phyloP scores from a whole-genome alignment of 2,329 filamentous ascomycete genomes.

The Curvularia sp. region DNA sequence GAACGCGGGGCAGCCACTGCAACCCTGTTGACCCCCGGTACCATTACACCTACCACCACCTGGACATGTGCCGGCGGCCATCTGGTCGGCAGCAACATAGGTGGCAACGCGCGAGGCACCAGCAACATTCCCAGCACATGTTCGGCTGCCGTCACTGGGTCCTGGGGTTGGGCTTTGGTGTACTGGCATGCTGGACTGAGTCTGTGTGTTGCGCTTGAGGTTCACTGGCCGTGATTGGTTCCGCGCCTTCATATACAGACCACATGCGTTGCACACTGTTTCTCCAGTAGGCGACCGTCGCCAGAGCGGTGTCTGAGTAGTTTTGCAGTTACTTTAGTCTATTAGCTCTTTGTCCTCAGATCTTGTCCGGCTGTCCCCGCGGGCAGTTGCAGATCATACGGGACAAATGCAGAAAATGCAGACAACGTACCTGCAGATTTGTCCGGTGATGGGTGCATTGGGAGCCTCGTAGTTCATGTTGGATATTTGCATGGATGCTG shows the following conservation, averaged over 20 bases:
- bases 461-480: conserved; percentile 25
- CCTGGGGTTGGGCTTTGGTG: conserved; percentile 52
- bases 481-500: conserved; percentile 28
- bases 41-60: conserved; percentile 95
- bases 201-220: conserved; percentile 74
- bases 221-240: conserved; percentile 91
- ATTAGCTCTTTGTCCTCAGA: conserved; percentile 25
- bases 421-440: conserved; percentile 72
- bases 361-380: conserved; percentile 10
- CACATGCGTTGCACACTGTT: conserved; percentile 97
- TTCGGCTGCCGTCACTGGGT: conserved; percentile 49
- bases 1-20: conserved; percentile 93
- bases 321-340: conserved; percentile 82
- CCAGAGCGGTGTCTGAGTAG: conserved; percentile 93
- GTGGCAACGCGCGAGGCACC: conserved; percentile 62
- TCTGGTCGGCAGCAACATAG: conserved; percentile 79
- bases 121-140: conserved; percentile 49
- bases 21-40: conserved; percentile 92
- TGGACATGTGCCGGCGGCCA: conserved; percentile 84
- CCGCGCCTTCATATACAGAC: conserved; percentile 90
- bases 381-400: conserved; percentile 4
- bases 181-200: conserved; percentile 35
- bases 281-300: conserved; percentile 89
- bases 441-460: conserved; percentile 60
- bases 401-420: conserved; percentile 32